A percentile compares a stretch with the other conserved stretches of the same genome.
Evolutionary conservation across 2,329 filamentous ascomycete species (phyloP).

Genomic region (Fusarium begoniae): DNA sequence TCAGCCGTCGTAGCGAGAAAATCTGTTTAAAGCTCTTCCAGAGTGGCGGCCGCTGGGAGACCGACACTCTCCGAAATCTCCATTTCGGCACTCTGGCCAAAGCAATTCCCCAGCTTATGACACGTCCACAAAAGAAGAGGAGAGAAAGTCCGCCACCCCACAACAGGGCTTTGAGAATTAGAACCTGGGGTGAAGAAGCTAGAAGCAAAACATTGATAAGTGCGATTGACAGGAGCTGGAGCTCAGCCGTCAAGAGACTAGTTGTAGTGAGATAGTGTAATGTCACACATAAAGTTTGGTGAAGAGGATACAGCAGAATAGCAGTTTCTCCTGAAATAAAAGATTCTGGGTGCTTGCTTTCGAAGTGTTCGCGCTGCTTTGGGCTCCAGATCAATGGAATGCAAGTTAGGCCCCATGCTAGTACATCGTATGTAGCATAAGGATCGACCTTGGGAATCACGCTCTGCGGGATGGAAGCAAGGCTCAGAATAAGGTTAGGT

Average conservation of each 20-base stretch:
- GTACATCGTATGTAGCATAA: slow-evolving; percentile 65
- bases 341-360: slow-evolving; percentile 47
- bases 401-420: slow-evolving; percentile 84
- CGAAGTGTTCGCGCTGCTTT: slow-evolving; percentile 16
- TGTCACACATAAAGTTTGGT: slow-evolving; percentile 77
- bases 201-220: slow-evolving; percentile 85
- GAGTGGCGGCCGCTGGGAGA: slow-evolving; percentile 47
- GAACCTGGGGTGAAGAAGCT: slow-evolving; percentile 80
- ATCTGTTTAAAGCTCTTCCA: slow-evolving; percentile 53
- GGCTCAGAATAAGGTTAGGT: slow-evolving; percentile 82
- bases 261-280: slow-evolving; percentile 86
- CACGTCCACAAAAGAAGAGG: slow-evolving; percentile 75
- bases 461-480: slow-evolving; percentile 78
- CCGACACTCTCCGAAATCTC: slow-evolving; percentile 75
- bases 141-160: slow-evolving; percentile 85
- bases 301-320: slow-evolving; percentile 80
- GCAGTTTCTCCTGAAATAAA: slow-evolving; percentile 65
- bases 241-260: slow-evolving; percentile 85
- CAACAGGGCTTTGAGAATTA: slow-evolving; percentile 85
- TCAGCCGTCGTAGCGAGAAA: slow-evolving; percentile 59
- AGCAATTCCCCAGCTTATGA: slow-evolving; percentile 84
- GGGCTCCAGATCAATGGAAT: slow-evolving; percentile 65
- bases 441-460: slow-evolving; percentile 73
- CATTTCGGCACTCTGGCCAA: slow-evolving; percentile 90
- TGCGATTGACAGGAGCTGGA: slow-evolving; percentile 84